Conservation (phyloP, 208 protist genomes). For the Crithidia mellificae region DNA sequence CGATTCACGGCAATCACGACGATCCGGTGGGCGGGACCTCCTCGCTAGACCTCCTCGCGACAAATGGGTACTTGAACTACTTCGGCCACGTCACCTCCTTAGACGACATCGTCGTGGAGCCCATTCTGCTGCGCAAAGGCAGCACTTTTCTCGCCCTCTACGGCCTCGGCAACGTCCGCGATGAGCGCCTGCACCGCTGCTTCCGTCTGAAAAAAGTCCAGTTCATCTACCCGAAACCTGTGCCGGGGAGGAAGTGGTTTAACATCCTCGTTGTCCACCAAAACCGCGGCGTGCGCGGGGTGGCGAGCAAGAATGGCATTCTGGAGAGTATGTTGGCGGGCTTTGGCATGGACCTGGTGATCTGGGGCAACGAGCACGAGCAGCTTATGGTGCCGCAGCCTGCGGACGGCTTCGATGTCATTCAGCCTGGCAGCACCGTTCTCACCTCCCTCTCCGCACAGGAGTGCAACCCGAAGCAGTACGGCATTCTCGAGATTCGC, state of each 20-base stretch:
- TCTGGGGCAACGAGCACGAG: conserved; percentile 99
- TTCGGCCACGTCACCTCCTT: conserved; percentile 96
- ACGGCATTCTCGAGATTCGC: conserved; percentile 84
- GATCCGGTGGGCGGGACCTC: conserved; percentile 96
- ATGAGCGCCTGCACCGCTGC: conserved; percentile 97
- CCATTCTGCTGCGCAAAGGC: conserved; percentile 94
- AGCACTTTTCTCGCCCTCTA: conserved; percentile 97
- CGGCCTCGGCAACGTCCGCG: conserved; percentile 97
- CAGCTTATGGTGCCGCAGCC: conserved; percentile 92
- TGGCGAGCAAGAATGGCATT: conserved; percentile 87
- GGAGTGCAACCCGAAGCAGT: conserved; percentile 96
- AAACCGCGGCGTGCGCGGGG: conserved; percentile 91
- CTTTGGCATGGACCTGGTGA: conserved; percentile 95
- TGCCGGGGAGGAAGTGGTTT: conserved; percentile 91
- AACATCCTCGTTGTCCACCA: conserved; percentile 98
- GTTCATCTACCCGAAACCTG: conserved; percentile 83
- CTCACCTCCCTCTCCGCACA: conserved; percentile 93
- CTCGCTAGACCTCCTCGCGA: conserved; percentile 95
- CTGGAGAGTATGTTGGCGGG: conserved; percentile 92
- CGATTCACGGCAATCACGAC: conserved; percentile 99
- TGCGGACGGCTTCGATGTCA: conserved; percentile 89
- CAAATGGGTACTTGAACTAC: conserved; percentile 97
- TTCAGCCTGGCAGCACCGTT: conserved; percentile 97
- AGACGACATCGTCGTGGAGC: conserved; percentile 94
- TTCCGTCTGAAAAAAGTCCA: conserved; percentile 95